Evolutionary conservation across 495 filamentous ascomycete genomes (phyloP).

Genomic region (Podospora fimiseda): DNA sequence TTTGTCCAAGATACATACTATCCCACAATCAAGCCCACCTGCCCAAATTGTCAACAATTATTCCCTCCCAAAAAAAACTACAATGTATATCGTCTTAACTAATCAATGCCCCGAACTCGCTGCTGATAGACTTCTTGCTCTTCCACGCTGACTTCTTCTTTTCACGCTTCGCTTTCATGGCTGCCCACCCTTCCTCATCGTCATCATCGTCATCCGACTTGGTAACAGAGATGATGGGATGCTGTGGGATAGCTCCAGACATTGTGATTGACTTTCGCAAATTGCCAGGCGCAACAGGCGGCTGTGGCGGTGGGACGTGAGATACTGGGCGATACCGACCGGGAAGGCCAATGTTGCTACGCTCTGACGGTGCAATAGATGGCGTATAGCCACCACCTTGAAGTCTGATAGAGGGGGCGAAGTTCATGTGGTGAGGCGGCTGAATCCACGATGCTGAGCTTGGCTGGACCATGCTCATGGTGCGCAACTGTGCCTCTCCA

Average conservation of each 20-base stretch:
- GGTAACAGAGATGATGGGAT: slow-evolving; percentile 18
- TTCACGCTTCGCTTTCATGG: slow-evolving; percentile 78
- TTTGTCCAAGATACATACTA: not conserved
- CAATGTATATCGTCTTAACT: slow-evolving; percentile 14
- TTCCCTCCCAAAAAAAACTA: not conserved
- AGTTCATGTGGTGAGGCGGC: slow-evolving; percentile 29
- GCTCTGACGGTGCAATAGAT: slow-evolving; percentile 85
- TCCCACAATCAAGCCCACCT: no score
- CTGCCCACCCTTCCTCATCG: slow-evolving; percentile 74
- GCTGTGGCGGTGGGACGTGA: slow-evolving; percentile 32
- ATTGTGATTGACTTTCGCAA: slow-evolving; percentile 44
- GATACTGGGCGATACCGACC: slow-evolving; percentile 92
- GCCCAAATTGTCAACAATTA: not conserved
- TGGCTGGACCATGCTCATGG: slow-evolving; percentile 78
- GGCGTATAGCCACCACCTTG: slow-evolving; percentile 46
- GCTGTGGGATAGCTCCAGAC: slow-evolving; percentile 38
- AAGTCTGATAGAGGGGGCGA: slow-evolving; percentile 41
- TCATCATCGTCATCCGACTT: slow-evolving; percentile 69
- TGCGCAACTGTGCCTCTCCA: slow-evolving; percentile 42
- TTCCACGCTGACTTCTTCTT: slow-evolving; percentile 72
- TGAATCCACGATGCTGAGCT: slow-evolving; percentile 50
- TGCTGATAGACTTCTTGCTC: slow-evolving; percentile 50
- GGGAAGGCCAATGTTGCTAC: slow-evolving; percentile 84
- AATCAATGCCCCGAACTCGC: slow-evolving; percentile 37
- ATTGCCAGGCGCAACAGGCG: slow-evolving; percentile 15